phyloP scores from a whole-genome alignment of 495 filamentous ascomycete species.

The Hypoxylon fragiforme region DNA sequence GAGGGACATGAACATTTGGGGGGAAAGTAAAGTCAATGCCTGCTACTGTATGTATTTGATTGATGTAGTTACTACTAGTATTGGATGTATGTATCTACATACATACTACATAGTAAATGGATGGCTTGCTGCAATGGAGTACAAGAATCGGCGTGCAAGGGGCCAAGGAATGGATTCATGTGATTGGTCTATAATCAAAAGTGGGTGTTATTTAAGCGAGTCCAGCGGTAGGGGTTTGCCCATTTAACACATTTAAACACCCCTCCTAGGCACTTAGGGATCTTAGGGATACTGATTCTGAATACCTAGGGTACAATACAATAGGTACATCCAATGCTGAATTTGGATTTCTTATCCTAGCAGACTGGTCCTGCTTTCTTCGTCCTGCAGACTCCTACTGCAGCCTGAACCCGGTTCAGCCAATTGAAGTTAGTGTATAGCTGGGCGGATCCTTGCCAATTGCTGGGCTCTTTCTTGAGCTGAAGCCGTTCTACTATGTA shows the following conservation, averaged over 20 bases:
- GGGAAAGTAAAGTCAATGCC: no score
- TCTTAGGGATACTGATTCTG: not conserved
- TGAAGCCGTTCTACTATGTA: conserved; percentile 29
- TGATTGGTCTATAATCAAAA: conserved; percentile 26
- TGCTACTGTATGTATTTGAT: no score
- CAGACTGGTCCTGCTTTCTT: conserved; percentile 1
- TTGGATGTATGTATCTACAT: no score
- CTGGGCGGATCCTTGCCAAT: conserved; percentile 18
- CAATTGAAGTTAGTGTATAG: conserved; percentile 14
- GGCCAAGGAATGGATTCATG: conserved; percentile 18
- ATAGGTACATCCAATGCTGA: conserved; percentile 20
- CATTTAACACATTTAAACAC: conserved; percentile 23
- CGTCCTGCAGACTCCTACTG: conserved; percentile 12
- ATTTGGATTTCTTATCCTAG: conserved; percentile 35
- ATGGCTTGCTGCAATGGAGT: no score
- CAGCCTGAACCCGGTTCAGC: conserved; percentile 13
- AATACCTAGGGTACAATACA: no score
- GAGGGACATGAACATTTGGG: not conserved
- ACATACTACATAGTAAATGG: not conserved
- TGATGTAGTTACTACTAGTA: no score
- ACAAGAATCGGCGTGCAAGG: conserved; percentile 29
- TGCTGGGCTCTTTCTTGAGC: conserved; percentile 13
- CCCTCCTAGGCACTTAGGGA: not conserved
- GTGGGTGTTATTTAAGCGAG: conserved; percentile 34
- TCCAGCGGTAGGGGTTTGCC: conserved; percentile 20